Evolutionary conservation across 345 rosid species (phyloP), one percentile per base, ranked within the genome.

Genomic region (Melaleuca alternifolia): DNA sequence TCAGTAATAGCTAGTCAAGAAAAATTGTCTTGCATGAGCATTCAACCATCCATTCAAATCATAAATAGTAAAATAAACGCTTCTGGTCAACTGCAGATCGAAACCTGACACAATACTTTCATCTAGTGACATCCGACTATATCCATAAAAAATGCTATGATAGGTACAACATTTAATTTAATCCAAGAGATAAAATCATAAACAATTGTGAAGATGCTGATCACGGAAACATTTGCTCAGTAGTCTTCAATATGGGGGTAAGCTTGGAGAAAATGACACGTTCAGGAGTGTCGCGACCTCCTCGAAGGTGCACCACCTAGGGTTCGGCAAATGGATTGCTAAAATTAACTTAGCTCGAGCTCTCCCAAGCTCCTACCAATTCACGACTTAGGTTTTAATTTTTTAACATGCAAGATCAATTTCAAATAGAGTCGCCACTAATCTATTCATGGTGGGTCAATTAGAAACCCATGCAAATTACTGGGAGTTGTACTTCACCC

Each of bases 1-100:
- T 97, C 97, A 4, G 95, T 91, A 82, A 93, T 84, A 33, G 90
- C 98, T 97, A 86, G 44, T 46, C 65, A 8, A 52, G 50, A 51
- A 41, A 62, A 52, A 21, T n/a, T 15, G 18, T 16, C 59, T 83
- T 50, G 54, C 24, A 9, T 48, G 23, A 83, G 44, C 56, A 83
- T 83, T 28, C 28, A 88, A 76, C 51, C 77, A 82, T 56, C 61
- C 21, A 24, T 50, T 11, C 48, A 62, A 82, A 15, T 84, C 84
- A 88, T 46, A 30, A 50, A 88, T 46, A 83, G 75, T 84, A 85
- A 83, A 14, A 10, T 37, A 28, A n/a, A 57, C 8, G 52, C 16
- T 50, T 51, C 46, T 37, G 51, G 51, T 41, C 50, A 11, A 79
- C 84, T 52, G 71, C 87, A 82, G 18, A 65, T 37, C 9, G 46